Evolutionary conservation across 495 filamentous ascomycete genomes (phyloP).

Genomic region (Xylaria curta): DNA sequence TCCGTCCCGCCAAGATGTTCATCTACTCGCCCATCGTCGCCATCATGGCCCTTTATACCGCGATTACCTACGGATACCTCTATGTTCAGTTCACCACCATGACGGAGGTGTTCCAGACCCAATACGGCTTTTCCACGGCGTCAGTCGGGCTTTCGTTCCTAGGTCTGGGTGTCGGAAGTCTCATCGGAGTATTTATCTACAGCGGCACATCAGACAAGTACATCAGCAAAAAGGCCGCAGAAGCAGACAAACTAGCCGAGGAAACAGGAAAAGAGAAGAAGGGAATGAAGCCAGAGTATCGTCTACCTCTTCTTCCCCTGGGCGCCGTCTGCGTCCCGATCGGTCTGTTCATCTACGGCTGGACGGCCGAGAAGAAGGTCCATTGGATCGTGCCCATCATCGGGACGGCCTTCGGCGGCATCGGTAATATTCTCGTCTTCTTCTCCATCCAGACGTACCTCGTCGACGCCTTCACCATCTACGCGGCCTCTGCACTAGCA

Average conservation of each 20-base stretch:
- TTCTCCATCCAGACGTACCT: constrained; percentile 60
- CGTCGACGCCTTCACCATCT: constrained; percentile 65
- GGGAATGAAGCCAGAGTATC: constrained; percentile 56
- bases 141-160: constrained; percentile 60
- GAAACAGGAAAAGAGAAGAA: constrained; percentile 31
- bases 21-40: constrained; percentile 67
- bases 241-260: constrained; percentile 38
- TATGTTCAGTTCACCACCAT: constrained; percentile 78
- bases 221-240: constrained; percentile 38
- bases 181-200: constrained; percentile 44
- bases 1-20: constrained; percentile 62
- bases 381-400: constrained; percentile 68
- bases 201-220: constrained; percentile 43
- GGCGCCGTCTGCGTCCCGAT: constrained; percentile 56
- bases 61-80: constrained; percentile 74
- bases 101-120: constrained; percentile 61
- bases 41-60: constrained; percentile 68
- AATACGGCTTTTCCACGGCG: constrained; percentile 60
- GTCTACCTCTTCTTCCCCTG: constrained; percentile 64
- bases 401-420: constrained; percentile 49
- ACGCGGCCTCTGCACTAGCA: constrained; percentile 66
- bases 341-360: constrained; percentile 52
- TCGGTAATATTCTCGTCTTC: constrained; percentile 57
- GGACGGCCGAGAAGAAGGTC: constrained; percentile 65
- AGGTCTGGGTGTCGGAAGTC: constrained; percentile 51